phyloP scores from a whole-genome alignment of 805 yeast species.

The Starmerella tilneyi region DNA sequence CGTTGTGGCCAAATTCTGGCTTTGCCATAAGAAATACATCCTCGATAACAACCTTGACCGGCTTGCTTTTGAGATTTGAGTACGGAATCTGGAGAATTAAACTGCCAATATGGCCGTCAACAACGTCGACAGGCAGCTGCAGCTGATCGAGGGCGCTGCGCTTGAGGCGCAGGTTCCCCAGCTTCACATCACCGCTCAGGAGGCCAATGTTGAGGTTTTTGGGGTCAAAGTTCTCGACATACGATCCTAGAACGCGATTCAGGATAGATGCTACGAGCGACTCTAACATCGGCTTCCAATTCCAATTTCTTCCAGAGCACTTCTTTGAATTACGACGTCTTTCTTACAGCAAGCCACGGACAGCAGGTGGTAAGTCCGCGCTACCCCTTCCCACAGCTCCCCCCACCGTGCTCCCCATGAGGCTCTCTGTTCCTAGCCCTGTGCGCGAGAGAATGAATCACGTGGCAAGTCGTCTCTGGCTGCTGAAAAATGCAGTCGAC shows the following conservation, averaged over 20 bases:
- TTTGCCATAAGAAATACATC: slow-evolving; percentile 75
- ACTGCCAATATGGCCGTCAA: slow-evolving; percentile 82
- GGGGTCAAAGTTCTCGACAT: slow-evolving; percentile 92
- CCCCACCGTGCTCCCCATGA: not conserved
- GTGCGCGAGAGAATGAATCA: not conserved
- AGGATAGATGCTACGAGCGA: slow-evolving; percentile 37
- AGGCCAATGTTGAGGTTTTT: slow-evolving; percentile 90
- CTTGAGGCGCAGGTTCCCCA: slow-evolving; percentile 64
- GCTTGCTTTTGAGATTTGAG: slow-evolving; percentile 86
- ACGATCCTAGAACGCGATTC: slow-evolving; percentile 37
- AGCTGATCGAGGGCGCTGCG: slow-evolving; percentile 83
- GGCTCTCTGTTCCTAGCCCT: not conserved
- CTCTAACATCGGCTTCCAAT: slow-evolving; percentile 32
- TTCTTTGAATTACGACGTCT: not conserved
- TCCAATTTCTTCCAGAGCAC: not conserved
- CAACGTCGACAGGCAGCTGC: slow-evolving; percentile 75
- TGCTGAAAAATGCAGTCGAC: not conserved
- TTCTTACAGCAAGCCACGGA: too few relatives aligned
- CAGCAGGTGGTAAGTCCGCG: too few relatives aligned
- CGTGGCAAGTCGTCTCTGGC: not conserved
- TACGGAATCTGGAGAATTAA: slow-evolving; percentile 89
- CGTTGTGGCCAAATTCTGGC: slow-evolving; percentile 58
- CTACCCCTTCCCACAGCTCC: not conserved
- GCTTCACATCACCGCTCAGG: slow-evolving; percentile 93
- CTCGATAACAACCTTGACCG: slow-evolving; percentile 78